Base-by-base conservation (phyloP, 2,329 filamentous ascomycete genomes). In the Aspergillus ibericus region DNA sequence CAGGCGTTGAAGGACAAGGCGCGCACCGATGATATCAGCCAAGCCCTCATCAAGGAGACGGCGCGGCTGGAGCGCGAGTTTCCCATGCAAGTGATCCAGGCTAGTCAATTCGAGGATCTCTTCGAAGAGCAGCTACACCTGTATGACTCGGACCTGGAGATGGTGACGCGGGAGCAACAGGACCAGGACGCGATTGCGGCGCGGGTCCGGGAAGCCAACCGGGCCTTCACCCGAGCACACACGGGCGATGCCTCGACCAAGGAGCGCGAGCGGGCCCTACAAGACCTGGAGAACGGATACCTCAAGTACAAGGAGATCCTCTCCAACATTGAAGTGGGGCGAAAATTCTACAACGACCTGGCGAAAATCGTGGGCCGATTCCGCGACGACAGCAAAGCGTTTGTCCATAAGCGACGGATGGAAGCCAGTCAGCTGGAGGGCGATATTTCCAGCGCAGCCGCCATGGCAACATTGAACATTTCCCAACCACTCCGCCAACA, bases 331-430 rank as follows among this genome's bases (percentile, higher is more conserved):
- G 93, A 98, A 64, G 91, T 90, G 0, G 95, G 92, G 0, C 83
- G 93, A 54, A 97, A 95, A 73, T 99, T 99, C 72, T 99, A 98
- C 79, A 99, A 99, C 66, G 93, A 98, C 70, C 82, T 99, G 4
- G 91, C 90, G 48, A 91, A 89, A 75, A 92, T 98, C 62, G 90
- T 96, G 0, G 88, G 87, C 36, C 83, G 88, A 9, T 98, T 97
- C 73, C 83, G 92, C 16, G 93, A 97, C 65, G 90, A 91, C 35
- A 88, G 87, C 58, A 85, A 85, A 64, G 84, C 83, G 1, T 98
- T 96, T 82, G 89, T 90, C 0, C 88, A 92, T 27, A 86, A 92
- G 70, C 83, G 95, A 53, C 85, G 92, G 52, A 85, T 89, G 63
- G 93, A 98, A 67, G 92, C 92, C 0, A 85, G 88, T 64, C 85